phyloP scores from a whole-genome alignment of 305 asterid genomes.

The Stenogyne calaminthoides region DNA sequence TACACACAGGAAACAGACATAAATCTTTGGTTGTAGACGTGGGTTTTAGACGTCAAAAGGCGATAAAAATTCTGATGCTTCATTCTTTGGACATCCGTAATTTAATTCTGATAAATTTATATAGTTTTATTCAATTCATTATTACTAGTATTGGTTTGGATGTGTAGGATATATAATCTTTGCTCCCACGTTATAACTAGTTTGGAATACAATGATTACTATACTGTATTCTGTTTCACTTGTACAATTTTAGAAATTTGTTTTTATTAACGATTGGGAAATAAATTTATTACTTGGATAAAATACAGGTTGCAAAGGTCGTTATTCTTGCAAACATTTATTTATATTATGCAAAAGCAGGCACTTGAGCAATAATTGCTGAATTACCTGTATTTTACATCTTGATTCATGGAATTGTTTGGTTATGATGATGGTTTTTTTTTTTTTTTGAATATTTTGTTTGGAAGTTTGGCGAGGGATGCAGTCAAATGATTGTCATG shows the following conservation, averaged over 20 bases:
- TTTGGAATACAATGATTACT: not conserved
- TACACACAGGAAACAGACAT: not conserved
- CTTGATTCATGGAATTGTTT: not conserved
- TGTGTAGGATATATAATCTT: conserved; percentile 10
- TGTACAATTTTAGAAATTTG: not conserved
- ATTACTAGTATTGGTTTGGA: conserved; percentile 24
- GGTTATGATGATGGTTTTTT: not conserved
- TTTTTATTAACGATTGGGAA: not conserved
- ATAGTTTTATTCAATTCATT: conserved; percentile 34
- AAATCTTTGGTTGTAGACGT: not conserved
- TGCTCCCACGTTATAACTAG: not conserved
- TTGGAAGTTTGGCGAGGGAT: not conserved
- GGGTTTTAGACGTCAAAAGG: not conserved
- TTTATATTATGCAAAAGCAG: not conserved
- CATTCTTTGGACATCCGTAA: not conserved
- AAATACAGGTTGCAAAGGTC: not conserved
- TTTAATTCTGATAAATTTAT: not conserved
- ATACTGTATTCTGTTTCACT: not conserved
- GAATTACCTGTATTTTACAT: not conserved
- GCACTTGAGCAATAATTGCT: not conserved
- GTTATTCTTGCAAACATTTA: not conserved
- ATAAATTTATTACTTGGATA: not conserved
- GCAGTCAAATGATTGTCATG: not conserved
- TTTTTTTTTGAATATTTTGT: too few relatives aligned
- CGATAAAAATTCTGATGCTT: not conserved